These are phyloP conservation scores for Fonsecaea multimorphosa DNA, from an alignment of 2,329 filamentous ascomycete genomes.

Conservation along the genomic window DNA sequence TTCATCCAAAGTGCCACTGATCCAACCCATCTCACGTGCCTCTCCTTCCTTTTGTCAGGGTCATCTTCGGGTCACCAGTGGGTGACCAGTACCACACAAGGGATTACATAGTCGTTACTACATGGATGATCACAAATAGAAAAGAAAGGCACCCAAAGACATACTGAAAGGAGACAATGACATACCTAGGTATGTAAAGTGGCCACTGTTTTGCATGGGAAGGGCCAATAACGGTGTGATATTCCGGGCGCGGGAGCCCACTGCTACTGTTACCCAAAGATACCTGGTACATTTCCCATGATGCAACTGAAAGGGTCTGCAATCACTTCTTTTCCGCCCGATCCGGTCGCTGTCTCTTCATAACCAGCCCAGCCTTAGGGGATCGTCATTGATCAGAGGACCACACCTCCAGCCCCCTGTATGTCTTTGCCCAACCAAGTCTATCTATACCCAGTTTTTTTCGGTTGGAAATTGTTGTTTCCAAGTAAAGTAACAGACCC, in stretches of 20 bases:
- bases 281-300: too few relatives aligned
- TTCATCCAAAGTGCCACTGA: too few relatives aligned
- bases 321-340: neutral
- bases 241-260: neutral
- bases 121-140: too few relatives aligned
- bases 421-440: neutral
- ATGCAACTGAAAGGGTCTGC: neutral
- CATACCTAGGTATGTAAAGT: too few relatives aligned
- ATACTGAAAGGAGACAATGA: too few relatives aligned
- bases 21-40: too few relatives aligned
- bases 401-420: neutral
- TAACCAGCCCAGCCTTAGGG: neutral
- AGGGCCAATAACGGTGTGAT: slow-evolving; percentile 6
- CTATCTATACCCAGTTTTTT: neutral
- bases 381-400: neutral
- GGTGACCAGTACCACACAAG: too few relatives aligned
- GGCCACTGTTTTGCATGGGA: neutral
- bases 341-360: neutral
- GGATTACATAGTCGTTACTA: too few relatives aligned
- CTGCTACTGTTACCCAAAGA: neutral
- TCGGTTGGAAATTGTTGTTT: neutral
- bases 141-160: too few relatives aligned
- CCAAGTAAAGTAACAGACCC: neutral
- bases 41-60: too few relatives aligned
- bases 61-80: too few relatives aligned